These are phyloP conservation scores for Tarenaya hassleriana DNA, from an alignment of 345 rosid species.

Conservation along the genomic window DNA sequence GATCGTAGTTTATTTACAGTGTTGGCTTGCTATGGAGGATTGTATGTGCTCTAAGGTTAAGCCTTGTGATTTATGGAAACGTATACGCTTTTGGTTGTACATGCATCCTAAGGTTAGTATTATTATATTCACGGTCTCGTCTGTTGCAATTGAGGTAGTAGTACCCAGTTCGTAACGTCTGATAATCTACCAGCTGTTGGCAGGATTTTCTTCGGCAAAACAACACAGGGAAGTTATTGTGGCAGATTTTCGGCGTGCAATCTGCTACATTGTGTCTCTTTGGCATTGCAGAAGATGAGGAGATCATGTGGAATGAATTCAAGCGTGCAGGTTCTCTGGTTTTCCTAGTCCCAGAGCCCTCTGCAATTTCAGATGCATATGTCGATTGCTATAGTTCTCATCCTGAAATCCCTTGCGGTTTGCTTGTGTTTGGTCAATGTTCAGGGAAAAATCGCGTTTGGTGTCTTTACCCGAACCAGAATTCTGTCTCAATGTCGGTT, in stretches of 20 bases:
- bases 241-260: conserved; percentile 83
- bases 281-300: conserved; percentile 89
- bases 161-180: conserved; percentile 1
- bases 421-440: conserved; percentile 18
- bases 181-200: conserved; percentile 11
- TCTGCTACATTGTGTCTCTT: conserved; percentile 78
- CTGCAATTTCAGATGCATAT: conserved; percentile 6
- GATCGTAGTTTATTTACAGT: conserved; percentile 41
- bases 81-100: conserved; percentile 80
- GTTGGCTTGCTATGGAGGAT: conserved; percentile 95
- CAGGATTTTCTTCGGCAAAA: conserved; percentile 93
- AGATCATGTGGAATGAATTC: conserved; percentile 84
- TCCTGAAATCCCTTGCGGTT: not conserved
- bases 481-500: conserved; percentile 47
- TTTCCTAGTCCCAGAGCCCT: conserved; percentile 1
- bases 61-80: conserved; percentile 55
- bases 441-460: conserved; percentile 70
- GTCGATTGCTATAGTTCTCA: not conserved
- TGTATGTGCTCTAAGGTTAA: conserved; percentile 75
- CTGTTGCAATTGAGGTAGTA: not conserved
- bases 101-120: conserved; percentile 93
- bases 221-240: conserved; percentile 89
- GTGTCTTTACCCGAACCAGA: conserved; percentile 89
- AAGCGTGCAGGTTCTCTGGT: conserved; percentile 54
- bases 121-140: not conserved